Conservation (phyloP, 768 basidiomycete species). For the Leccinum incarnatum region DNA sequence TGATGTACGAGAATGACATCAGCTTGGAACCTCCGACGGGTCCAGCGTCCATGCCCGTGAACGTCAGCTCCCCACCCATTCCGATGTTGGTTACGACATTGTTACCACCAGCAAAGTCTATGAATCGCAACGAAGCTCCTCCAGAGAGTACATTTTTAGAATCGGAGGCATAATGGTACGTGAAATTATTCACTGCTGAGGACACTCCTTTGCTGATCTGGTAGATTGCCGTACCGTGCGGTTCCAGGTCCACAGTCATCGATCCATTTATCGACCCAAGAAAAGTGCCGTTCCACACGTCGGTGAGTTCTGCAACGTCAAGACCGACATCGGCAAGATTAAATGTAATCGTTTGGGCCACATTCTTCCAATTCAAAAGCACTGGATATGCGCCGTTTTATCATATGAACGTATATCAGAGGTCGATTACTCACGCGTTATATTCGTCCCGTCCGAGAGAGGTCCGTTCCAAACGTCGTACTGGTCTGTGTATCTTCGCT, state of each 20-base stretch:
- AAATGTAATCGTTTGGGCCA: not conserved
- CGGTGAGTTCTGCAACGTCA: not conserved
- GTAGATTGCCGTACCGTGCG: slow-evolving; percentile 6
- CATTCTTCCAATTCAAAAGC: slow-evolving; percentile 7
- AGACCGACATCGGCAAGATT: slow-evolving; percentile 4
- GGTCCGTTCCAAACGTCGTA: no score
- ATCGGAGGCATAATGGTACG: not conserved
- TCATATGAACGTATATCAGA: no score
- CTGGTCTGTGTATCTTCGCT: no score
- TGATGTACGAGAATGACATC: slow-evolving; percentile 3
- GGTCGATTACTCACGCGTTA: no score
- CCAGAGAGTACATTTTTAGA: slow-evolving; percentile 3
- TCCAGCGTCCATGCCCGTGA: slow-evolving; percentile 8
- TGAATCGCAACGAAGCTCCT: not conserved
- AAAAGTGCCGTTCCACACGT: slow-evolving; percentile 5
- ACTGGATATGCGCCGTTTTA: slow-evolving; percentile 1
- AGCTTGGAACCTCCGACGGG: not conserved
- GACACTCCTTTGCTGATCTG: not conserved
- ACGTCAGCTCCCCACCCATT: slow-evolving; percentile 3
- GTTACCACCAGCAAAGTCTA: not conserved
- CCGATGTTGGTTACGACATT: not conserved
- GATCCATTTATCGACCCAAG: not conserved
- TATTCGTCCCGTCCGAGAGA: no score
- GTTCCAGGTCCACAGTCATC: not conserved
- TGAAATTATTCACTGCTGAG: not conserved